Percentiles rank a stretch among this genome's conserved stretches.
phyloP scores from a whole-genome alignment of 2,329 filamentous ascomycete species.

The Anthostomella pinea region DNA sequence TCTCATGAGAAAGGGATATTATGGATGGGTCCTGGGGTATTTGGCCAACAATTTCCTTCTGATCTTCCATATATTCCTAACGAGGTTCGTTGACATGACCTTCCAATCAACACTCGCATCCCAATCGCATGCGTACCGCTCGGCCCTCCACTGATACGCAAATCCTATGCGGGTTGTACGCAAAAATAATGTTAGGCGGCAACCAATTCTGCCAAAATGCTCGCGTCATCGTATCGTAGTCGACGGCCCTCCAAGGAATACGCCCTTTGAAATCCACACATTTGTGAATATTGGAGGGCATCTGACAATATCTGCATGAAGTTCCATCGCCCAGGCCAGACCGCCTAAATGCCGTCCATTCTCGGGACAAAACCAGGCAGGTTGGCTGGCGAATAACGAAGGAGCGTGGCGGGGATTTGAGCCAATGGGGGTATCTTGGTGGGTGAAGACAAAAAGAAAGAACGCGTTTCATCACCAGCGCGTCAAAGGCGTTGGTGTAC shows the following conservation, averaged over 20 bases:
- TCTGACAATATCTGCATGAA: background rate
- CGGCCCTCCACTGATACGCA: conserved; percentile 10
- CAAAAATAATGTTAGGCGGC: no score
- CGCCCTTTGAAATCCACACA: background rate
- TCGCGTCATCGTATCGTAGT: background rate
- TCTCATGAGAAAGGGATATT: no score
- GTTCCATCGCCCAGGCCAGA: no score
- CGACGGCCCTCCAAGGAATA: no score
- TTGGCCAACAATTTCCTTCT: no score
- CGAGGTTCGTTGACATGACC: no score
- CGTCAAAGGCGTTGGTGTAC: conserved; percentile 7
- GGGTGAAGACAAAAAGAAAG: conserved; percentile 8
- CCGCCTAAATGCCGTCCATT: conserved; percentile 5
- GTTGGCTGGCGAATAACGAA: conserved; percentile 8
- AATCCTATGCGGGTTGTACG: background rate
- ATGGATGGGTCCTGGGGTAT: no score
- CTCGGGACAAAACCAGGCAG: no score
- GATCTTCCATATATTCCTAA: no score
- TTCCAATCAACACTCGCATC: no score
- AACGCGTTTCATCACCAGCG: conserved; percentile 15
- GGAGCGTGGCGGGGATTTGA: conserved; percentile 4
- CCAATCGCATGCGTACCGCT: no score
- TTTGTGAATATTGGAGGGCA: background rate
- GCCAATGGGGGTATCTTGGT: conserved; percentile 18
- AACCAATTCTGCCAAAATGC: background rate